Base-by-base conservation (phyloP, 2,329 filamentous ascomycete species). In the Aspergillus sp. region DNA sequence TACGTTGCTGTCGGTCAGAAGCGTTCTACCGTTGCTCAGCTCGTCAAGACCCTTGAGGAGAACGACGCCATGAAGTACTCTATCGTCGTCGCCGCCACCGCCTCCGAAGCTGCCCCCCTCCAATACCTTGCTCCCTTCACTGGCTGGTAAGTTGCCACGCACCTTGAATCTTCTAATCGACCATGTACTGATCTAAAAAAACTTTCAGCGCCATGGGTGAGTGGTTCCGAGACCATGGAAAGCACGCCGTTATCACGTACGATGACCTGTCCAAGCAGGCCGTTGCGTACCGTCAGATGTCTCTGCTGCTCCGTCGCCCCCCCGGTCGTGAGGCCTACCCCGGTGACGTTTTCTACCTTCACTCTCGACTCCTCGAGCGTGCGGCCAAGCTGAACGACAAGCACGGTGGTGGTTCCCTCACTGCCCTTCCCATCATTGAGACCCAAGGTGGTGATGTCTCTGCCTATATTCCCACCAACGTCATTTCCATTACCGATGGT, bases 381-480 rank as follows among this genome's bases (percentile, higher is more conserved):
- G 91, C 95, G 63, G 95, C 95, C 83, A 99, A 99, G 90, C 91
- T 99, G 88, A 96, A 89, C 87, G 85, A 93, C 79, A 93, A 91
- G 82, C 91, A 90, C 77, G 92, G 93, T 76, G 91, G 91, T 82
- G 95, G 95, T 78, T 98, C 93, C 71, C 87, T 98, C 81, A 99
- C 95, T 81, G 93, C 95, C 68, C 90, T 99, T 64, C 95, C 95
- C 76, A 79, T 98, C 81, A 98, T 99, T 78, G 95, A 99, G 87
- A 99, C 95, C 78, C 95, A 98, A 87, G 95, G 95, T 87, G 95
- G 95, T 91, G 95, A 99, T 82, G 95, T 99, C 76, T 98, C 95
- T 72, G 95, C 95, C 72, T 99, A 98, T 83, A 98, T 99, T 87
- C 95, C 95, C 74, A 99, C 95, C 83, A 99, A 98, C 86, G 95